These are phyloP conservation scores for Chaetomiaceae sp. DNA, from an alignment of 2,329 filamentous ascomycete species.

Conservation along the genomic window DNA sequence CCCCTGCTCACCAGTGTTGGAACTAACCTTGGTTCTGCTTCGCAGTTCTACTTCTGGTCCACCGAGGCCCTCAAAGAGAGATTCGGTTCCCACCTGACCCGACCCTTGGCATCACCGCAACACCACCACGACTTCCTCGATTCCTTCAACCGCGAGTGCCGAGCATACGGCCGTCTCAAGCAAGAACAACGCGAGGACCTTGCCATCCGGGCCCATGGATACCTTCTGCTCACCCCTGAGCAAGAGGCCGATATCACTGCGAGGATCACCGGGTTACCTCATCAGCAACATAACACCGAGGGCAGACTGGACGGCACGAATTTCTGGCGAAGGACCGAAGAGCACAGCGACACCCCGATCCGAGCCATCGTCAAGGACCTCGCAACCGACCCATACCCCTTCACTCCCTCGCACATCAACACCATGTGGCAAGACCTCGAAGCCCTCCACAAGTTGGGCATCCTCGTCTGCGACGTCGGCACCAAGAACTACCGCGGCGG, in stretches of 20 bases:
- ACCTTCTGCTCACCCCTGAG: constrained; percentile 6
- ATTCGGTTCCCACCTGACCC: background rate
- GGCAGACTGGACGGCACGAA: too few relatives aligned
- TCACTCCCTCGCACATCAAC: background rate
- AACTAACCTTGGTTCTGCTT: background rate
- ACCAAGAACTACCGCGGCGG: constrained; percentile 7
- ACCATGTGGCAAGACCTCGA: constrained; percentile 11
- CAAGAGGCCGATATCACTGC: background rate
- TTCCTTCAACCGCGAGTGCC: constrained; percentile 17
- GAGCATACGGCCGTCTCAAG: constrained; percentile 18
- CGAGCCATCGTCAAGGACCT: constrained; percentile 14
- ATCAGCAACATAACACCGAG: too few relatives aligned
- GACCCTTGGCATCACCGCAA: background rate
- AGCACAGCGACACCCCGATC: background rate
- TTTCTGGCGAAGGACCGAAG: background rate
- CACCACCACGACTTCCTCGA: constrained; percentile 1
- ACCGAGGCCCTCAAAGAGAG: background rate
- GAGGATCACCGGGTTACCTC: background rate
- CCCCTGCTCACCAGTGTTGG: too few relatives aligned
- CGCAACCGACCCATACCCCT: background rate
- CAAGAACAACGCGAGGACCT: constrained; percentile 7
- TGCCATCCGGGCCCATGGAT: constrained; percentile 11
- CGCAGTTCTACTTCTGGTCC: background rate
- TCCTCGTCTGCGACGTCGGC: constrained; percentile 11
- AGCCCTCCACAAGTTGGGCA: constrained; percentile 11